Evolutionary conservation across 2,329 filamentous ascomycete species (phyloP).

Genomic region (Tolypocladium album): DNA sequence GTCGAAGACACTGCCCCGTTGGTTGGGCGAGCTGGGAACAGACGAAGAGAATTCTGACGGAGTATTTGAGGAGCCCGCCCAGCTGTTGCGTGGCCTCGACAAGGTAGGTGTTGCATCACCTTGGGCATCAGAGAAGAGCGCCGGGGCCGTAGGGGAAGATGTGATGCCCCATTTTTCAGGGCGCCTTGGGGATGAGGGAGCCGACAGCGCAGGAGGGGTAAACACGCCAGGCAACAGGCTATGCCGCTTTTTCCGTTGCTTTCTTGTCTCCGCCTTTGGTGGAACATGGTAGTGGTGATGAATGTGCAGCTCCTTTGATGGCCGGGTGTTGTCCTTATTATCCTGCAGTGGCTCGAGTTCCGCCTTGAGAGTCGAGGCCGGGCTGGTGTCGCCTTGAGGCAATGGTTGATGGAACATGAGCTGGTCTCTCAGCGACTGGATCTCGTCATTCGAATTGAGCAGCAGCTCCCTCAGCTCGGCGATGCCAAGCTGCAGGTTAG

Average conservation of each 20-base stretch:
- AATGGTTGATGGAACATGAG: conserved; percentile 68
- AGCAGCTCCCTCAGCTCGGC: conserved; percentile 86
- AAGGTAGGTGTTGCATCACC: conserved; percentile 40
- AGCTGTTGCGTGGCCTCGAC: conserved; percentile 39
- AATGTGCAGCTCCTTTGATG: conserved; percentile 72
- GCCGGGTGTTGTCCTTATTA: conserved; percentile 8
- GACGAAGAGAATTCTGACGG: conserved; percentile 63
- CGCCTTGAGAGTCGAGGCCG: conserved; percentile 50
- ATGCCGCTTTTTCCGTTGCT: conserved; percentile 62
- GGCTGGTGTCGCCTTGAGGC: conserved; percentile 21
- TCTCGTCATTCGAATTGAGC: conserved; percentile 85
- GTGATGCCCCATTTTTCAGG: conserved; percentile 27
- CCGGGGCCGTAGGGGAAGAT: conserved; percentile 26
- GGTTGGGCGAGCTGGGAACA: conserved; percentile 68
- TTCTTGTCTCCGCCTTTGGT: conserved; percentile 48
- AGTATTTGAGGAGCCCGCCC: conserved; percentile 34
- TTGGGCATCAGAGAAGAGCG: conserved; percentile 28
- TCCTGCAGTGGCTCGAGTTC: conserved; percentile 51
- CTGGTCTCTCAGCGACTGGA: conserved; percentile 76
- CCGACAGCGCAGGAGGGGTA: conserved; percentile 36
- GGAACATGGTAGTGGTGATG: conserved; percentile 87
- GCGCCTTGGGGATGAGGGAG: conserved; percentile 22
- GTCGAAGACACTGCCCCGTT: conserved; percentile 71
- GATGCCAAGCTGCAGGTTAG: conserved; percentile 84
- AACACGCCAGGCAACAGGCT: conserved; percentile 51